Evolutionary conservation across 2,329 filamentous ascomycete genomes (phyloP), one percentile per base, ranked within the genome.

Genomic region (Colletotrichum echinochloae): DNA sequence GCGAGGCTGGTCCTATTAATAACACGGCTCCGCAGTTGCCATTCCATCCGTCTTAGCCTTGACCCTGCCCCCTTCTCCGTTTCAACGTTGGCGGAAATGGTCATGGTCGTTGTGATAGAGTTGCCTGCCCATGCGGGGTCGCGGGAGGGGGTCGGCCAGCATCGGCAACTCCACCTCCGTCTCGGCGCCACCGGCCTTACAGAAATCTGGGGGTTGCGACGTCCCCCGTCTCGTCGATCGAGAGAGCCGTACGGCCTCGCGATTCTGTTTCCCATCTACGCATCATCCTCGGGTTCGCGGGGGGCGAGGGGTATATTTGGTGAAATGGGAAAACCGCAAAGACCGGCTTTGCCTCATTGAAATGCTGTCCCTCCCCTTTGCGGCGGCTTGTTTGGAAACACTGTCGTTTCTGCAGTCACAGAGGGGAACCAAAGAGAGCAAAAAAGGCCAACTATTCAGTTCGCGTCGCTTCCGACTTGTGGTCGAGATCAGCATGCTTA

Each of bases 381-480:
- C 41, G 3, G 41, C 20, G n/a, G 44, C 20, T n/a, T 46, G 44
- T 12, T 46, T 23, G 44, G 2, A 6, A 9, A 23, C 16, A 3
- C 44, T 46, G 8, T 46, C 9, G n/a, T 3, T 46, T 3, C 20
- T 46, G 5, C 11, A 3, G 20, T 1, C 9, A 11, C 4, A 23
- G 44, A 8, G 30, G 30, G 30, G 5, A 5, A 12, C n/a, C n/a
- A 46, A 46, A 1, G 44, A 23, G 18, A 1, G 4, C 1, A 41
- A n/a, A 5, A n/a, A 18, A 5, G 12, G 2, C 20, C 8, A 14
- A 4, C 1, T 1, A 6, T 9, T 1, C 18, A 8, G 1, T 5
- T 20, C 11, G 1, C 11, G 4, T 20, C 18, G 8, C 44, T 18
- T 46, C 20, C 14, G 39, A 41, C 20, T 20, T 16, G 39, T 20